Evolutionary conservation across 1,284 basidiomycete species (phyloP).

Genomic region (Pseudozyma hubeiensis): DNA sequence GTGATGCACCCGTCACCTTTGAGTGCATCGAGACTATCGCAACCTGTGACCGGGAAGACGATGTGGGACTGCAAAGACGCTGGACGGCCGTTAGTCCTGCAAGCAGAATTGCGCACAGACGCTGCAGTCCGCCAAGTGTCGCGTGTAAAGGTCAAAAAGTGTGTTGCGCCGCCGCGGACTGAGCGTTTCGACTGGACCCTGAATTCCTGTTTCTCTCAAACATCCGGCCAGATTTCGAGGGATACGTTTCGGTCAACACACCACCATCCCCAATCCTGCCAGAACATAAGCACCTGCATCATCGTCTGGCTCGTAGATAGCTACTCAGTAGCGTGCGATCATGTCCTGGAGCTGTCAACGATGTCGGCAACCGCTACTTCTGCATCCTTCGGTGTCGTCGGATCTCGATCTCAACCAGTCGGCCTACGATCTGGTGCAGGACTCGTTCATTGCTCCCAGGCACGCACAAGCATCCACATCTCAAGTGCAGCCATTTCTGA

Average conservation of each 20-base stretch:
- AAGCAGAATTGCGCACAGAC: neutral
- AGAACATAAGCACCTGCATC: neutral
- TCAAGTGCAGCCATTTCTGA: neutral
- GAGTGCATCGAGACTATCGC: too few species aligned
- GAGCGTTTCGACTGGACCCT: slow-evolving; percentile 14
- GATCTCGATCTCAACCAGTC: slow-evolving; percentile 55
- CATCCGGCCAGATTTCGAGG: neutral
- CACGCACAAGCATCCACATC: slow-evolving; percentile 6
- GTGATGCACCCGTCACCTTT: too few species aligned
- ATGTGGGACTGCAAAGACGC: too few species aligned
- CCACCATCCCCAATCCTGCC: neutral
- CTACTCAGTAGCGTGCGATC: neutral
- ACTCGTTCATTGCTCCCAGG: slow-evolving; percentile 36
- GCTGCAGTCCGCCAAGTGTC: neutral
- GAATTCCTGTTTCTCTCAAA: neutral
- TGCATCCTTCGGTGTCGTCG: slow-evolving; percentile 40
- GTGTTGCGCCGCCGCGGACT: neutral
- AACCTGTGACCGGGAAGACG: too few species aligned
- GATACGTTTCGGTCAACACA: neutral
- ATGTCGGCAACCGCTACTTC: slow-evolving; percentile 54
- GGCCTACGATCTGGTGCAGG: slow-evolving; percentile 51
- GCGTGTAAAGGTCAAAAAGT: neutral
- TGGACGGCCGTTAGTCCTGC: too few species aligned
- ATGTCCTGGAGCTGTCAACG: slow-evolving; percentile 62
- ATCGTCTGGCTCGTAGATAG: neutral